A percentile compares a stretch with the other conserved stretches of the same genome.
phyloP scores from a whole-genome alignment of 352 stramenopile species.

The Phytophthora kernoviae region DNA sequence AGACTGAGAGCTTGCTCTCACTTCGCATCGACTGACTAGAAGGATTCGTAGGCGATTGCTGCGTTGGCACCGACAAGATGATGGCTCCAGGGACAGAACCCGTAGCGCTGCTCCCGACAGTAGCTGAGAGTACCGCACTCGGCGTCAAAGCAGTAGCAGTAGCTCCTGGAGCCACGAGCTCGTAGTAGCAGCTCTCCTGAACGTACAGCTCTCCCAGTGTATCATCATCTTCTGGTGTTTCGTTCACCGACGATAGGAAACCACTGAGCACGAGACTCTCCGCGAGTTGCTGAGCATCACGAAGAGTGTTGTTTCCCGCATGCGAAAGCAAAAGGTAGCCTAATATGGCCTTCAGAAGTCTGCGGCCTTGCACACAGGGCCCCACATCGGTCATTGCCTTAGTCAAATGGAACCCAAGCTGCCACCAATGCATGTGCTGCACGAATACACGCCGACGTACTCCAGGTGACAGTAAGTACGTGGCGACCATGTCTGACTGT shows the following conservation, averaged over 20 bases:
- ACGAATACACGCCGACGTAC: constrained; percentile 33
- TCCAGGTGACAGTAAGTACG: constrained; percentile 37
- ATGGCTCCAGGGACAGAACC: constrained; percentile 14
- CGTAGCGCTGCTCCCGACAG: constrained; percentile 14
- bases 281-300: constrained; percentile 36
- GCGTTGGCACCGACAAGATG: constrained; percentile 14
- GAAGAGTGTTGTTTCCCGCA: constrained; percentile 31
- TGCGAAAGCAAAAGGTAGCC: constrained; percentile 35
- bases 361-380: constrained; percentile 41
- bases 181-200: constrained; percentile 39
- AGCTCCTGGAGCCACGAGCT: constrained; percentile 52
- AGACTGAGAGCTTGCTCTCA: constrained; percentile 28
- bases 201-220: constrained; percentile 36
- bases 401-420: constrained; percentile 29
- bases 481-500: constrained; percentile 39
- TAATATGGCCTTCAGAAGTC: constrained; percentile 38
- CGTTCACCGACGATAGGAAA: constrained; percentile 36
- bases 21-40: constrained; percentile 6
- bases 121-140: constrained; percentile 14
- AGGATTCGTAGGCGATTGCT: constrained; percentile 1
- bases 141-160: constrained; percentile 10
- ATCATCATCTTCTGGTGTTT: constrained; percentile 22
- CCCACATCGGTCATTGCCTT: constrained; percentile 21
- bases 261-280: constrained; percentile 40
- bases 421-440: constrained; percentile 35